Evolutionary conservation across 345 rosid species (phyloP).

Genomic region (Salix suchowensis): DNA sequence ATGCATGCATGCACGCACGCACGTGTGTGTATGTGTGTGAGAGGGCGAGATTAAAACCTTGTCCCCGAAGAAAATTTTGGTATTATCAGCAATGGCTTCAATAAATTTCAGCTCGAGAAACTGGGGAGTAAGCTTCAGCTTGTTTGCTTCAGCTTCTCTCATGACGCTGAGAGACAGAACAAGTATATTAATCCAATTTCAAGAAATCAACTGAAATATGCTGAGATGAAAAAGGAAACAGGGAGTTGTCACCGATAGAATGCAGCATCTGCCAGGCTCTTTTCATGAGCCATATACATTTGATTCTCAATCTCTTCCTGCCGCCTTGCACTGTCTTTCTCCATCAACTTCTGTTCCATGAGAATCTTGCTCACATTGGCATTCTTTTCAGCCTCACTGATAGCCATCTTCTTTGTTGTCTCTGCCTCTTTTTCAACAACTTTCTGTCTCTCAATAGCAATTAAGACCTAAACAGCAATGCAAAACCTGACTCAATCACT

Average conservation of each 20-base stretch:
- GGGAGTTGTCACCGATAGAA: constrained; percentile 56
- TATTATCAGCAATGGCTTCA: constrained; percentile 77
- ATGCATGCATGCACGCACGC: neutral
- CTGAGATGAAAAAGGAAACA: neutral
- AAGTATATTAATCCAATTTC: constrained; percentile 1
- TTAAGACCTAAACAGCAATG: constrained; percentile 53
- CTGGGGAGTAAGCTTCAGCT: constrained; percentile 78
- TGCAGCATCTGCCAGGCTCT: constrained; percentile 79
- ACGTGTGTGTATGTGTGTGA: neutral
- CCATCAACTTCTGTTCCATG: constrained; percentile 83
- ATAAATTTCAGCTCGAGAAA: constrained; percentile 88
- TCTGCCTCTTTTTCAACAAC: constrained; percentile 91
- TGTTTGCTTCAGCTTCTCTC: constrained; percentile 91
- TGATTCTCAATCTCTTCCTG: constrained; percentile 82
- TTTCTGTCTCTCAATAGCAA: constrained; percentile 73
- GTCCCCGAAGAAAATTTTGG: constrained; percentile 85
- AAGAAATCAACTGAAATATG: neutral
- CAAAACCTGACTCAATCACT: constrained; percentile 1
- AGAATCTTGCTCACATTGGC: constrained; percentile 77
- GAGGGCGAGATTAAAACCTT: constrained; percentile 42
- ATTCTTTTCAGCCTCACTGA: constrained; percentile 87
- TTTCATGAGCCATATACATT: constrained; percentile 73
- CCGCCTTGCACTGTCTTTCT: constrained; percentile 71
- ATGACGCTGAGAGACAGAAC: constrained; percentile 36
- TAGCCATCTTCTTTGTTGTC: constrained; percentile 77